Percentiles rank a stretch among this genome's conserved stretches.
These are phyloP conservation scores for Hanseniaspora taiwanica DNA, from an alignment of 805 yeast genomes.

Conservation along the genomic window DNA sequence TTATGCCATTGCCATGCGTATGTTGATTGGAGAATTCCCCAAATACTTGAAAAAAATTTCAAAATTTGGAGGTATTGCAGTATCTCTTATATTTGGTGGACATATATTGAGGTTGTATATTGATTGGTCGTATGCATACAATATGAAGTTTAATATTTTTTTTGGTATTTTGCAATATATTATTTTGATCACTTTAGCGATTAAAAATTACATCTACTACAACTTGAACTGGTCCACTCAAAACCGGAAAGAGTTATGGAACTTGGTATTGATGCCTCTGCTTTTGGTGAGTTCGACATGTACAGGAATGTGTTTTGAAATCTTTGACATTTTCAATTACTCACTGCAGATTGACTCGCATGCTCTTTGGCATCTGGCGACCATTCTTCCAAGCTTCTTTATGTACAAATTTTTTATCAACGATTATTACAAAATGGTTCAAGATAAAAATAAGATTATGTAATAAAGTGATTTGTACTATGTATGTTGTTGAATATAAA, in stretches of 20 bases:
- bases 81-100: slow-evolving; percentile 34
- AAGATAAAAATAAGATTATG: neutral
- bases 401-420: slow-evolving; percentile 52
- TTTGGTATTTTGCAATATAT: slow-evolving; percentile 68
- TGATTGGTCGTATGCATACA: slow-evolving; percentile 86
- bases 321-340: slow-evolving; percentile 77
- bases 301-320: slow-evolving; percentile 76
- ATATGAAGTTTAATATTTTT: slow-evolving; percentile 78
- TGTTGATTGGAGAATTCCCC: slow-evolving; percentile 36
- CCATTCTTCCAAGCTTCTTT: slow-evolving; percentile 65
- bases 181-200: slow-evolving; percentile 20
- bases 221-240: slow-evolving; percentile 6
- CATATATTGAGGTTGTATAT: slow-evolving; percentile 55
- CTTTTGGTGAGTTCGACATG: slow-evolving; percentile 38
- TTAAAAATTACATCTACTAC: slow-evolving; percentile 19
- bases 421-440: slow-evolving; percentile 23
- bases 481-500: no score
- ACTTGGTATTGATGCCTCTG: slow-evolving; percentile 34
- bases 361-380: slow-evolving; percentile 84
- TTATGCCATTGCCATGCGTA: slow-evolving; percentile 50
- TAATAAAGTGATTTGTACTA: no score
- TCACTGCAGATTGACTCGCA: slow-evolving; percentile 74
- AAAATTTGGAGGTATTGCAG: neutral
- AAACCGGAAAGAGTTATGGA: slow-evolving; percentile 6
- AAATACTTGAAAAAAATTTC: slow-evolving; percentile 5